phyloP scores from a whole-genome alignment of 495 filamentous ascomycete genomes.

The Penicillium salamii region DNA sequence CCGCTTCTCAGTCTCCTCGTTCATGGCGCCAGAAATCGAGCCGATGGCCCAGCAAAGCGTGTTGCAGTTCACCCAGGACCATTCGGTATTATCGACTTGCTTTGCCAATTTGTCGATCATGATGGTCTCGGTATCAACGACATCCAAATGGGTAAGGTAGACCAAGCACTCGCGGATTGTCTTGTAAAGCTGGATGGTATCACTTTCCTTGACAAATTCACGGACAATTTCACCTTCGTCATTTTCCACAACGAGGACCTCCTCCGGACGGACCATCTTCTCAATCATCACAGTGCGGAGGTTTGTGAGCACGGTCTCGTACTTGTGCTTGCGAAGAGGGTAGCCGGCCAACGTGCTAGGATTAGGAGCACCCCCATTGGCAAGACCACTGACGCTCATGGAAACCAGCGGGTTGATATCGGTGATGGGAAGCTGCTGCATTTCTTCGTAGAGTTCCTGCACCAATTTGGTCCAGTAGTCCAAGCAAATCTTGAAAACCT shows the following conservation, averaged over 20 bases:
- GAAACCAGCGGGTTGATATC: slow-evolving; percentile 85
- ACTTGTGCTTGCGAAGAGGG: slow-evolving; percentile 95
- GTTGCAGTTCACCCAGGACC: slow-evolving; percentile 99
- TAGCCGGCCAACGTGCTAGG: slow-evolving; percentile 79
- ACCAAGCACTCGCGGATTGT: slow-evolving; percentile 96
- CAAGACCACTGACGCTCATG: slow-evolving; percentile 66
- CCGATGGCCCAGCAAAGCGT: slow-evolving; percentile 99
- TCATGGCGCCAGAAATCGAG: slow-evolving; percentile 98
- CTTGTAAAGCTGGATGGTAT: slow-evolving; percentile 99
- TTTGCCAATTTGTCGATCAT: slow-evolving; percentile 97
- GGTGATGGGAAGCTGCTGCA: slow-evolving; percentile 88
- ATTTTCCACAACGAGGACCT: slow-evolving; percentile 98
- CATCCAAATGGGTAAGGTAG: slow-evolving; percentile 95
- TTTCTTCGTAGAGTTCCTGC: slow-evolving; percentile 98
- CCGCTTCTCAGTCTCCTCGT: slow-evolving; percentile 97
- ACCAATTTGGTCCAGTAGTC: slow-evolving; percentile 99
- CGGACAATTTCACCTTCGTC: slow-evolving; percentile 98
- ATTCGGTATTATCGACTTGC: slow-evolving; percentile 92
- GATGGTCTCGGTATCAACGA: slow-evolving; percentile 94
- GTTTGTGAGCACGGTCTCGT: slow-evolving; percentile 88
- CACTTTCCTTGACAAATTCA: slow-evolving; percentile 98
- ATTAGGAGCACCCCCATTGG: slow-evolving; percentile 80
- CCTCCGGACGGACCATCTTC: slow-evolving; percentile 97
- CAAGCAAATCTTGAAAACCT: slow-evolving; percentile 98
- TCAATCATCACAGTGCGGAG: slow-evolving; percentile 98